Percentiles rank a stretch among this genome's conserved stretches.
Conservation (phyloP, 371 early-diverging fungal genomes). For the Apophysomyces sp. region DNA sequence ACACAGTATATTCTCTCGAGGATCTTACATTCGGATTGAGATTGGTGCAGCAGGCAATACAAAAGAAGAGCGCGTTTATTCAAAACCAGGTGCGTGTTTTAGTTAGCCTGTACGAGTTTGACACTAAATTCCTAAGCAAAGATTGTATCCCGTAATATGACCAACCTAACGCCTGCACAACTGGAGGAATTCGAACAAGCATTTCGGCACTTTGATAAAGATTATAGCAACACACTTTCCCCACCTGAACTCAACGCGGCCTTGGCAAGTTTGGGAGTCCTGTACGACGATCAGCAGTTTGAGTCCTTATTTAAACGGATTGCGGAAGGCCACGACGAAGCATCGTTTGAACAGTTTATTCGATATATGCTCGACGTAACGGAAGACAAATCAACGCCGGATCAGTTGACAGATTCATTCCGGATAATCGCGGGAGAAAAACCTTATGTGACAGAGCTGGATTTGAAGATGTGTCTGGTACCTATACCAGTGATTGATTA, state of each 20-base stretch:
- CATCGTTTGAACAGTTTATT: constrained; percentile 89
- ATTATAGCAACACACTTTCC: constrained; percentile 72
- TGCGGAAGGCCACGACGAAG: constrained; percentile 56
- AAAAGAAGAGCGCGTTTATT: constrained; percentile 88
- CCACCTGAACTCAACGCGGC: constrained; percentile 84
- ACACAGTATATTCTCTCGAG: constrained; percentile 86
- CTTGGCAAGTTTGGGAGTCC: constrained; percentile 81
- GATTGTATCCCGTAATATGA: constrained; percentile 85
- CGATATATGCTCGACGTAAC: constrained; percentile 83
- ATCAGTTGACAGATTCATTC: constrained; percentile 87
- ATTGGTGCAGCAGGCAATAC: constrained; percentile 72
- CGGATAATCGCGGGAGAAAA: constrained; percentile 83
- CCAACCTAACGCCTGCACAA: constrained; percentile 90
- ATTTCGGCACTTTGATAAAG: constrained; percentile 88
- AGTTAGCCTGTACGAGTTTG: neutral
- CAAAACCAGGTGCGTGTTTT: constrained; percentile 77
- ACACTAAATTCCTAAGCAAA: constrained; percentile 20
- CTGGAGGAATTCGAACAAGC: constrained; percentile 91
- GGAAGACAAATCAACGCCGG: constrained; percentile 90
- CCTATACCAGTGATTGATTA: constrained; percentile 70
- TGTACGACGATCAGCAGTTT: constrained; percentile 78
- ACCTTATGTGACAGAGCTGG: constrained; percentile 74
- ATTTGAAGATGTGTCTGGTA: constrained; percentile 67
- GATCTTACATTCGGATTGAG: constrained; percentile 87
- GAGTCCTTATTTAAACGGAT: constrained; percentile 66